These are phyloP conservation scores for Chaetomidium leptoderma DNA, from an alignment of 495 filamentous ascomycete species.

Conservation along the genomic window DNA sequence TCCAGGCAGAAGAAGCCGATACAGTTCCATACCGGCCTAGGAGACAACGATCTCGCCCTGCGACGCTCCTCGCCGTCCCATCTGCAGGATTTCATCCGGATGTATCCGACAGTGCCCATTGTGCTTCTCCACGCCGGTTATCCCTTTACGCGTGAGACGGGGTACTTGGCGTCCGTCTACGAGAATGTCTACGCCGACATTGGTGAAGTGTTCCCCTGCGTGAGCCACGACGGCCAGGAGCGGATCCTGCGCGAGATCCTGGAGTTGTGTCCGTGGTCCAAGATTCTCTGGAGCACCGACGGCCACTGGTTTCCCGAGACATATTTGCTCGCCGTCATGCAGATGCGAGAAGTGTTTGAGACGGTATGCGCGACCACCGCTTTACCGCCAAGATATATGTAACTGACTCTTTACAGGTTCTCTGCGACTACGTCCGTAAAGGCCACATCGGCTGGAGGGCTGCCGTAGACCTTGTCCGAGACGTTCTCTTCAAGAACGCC, in stretches of 20 bases:
- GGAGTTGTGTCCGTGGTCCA: slow-evolving; percentile 70
- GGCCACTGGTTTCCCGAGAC: slow-evolving; percentile 82
- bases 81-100: slow-evolving; percentile 67
- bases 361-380: slow-evolving; percentile 39
- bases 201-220: slow-evolving; percentile 78
- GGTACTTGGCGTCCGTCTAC: slow-evolving; percentile 76
- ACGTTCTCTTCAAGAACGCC: slow-evolving; percentile 67
- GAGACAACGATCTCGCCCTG: slow-evolving; percentile 76
- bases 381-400: background rate
- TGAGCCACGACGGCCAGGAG: slow-evolving; percentile 78
- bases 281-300: slow-evolving; percentile 82
- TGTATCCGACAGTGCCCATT: slow-evolving; percentile 64
- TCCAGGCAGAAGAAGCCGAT: slow-evolving; percentile 59
- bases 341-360: slow-evolving; percentile 72
- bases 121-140: slow-evolving; percentile 82
- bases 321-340: slow-evolving; percentile 70
- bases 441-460: slow-evolving; percentile 54
- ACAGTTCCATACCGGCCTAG: slow-evolving; percentile 84
- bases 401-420: slow-evolving; percentile 41
- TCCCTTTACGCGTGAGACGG: slow-evolving; percentile 77
- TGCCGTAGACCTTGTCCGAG: slow-evolving; percentile 54
- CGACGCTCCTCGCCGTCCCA: slow-evolving; percentile 68
- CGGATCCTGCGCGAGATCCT: slow-evolving; percentile 66
- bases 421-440: slow-evolving; percentile 57
- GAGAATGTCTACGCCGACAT: slow-evolving; percentile 82